Conservation (phyloP, 2,329 filamentous ascomycete species). For the Alternaria novae-zelandiae region DNA sequence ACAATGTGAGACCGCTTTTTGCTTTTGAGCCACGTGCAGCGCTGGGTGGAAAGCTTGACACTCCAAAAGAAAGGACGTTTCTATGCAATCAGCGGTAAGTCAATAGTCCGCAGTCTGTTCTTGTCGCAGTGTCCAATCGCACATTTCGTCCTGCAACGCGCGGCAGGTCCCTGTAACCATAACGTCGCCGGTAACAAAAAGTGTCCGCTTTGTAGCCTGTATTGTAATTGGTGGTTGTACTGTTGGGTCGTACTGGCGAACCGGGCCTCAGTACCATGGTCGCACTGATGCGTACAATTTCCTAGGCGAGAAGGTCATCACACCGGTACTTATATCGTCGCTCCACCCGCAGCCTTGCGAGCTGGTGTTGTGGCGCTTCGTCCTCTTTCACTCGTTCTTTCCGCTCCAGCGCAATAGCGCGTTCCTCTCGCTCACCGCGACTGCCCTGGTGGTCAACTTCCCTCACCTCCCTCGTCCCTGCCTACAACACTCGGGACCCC, state of each 20-base stretch:
- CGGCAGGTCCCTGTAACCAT: not conserved
- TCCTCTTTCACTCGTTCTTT: not conserved
- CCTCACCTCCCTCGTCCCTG: not conserved
- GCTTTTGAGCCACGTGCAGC: not conserved
- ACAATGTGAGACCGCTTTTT: not conserved
- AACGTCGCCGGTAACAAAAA: not conserved
- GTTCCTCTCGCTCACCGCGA: not conserved
- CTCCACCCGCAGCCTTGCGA: not conserved
- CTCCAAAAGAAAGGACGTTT: not conserved
- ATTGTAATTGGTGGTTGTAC: not conserved
- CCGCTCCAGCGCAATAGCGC: not conserved
- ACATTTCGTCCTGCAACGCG: not conserved
- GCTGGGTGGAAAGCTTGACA: not conserved
- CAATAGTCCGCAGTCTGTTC: not conserved
- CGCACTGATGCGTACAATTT: not conserved
- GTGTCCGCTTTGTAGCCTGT: not conserved
- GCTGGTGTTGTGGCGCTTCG: not conserved
- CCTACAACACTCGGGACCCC: not conserved
- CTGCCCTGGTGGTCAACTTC: not conserved
- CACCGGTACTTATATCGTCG: not conserved
- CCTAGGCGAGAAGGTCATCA: not conserved
- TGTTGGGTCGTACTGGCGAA: not conserved
- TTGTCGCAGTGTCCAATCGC: not conserved
- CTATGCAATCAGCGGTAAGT: not conserved
- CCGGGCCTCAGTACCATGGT: not conserved